These are phyloP conservation scores for Termitomyces sp. DNA, from an alignment of 768 basidiomycete genomes.

Conservation along the genomic window DNA sequence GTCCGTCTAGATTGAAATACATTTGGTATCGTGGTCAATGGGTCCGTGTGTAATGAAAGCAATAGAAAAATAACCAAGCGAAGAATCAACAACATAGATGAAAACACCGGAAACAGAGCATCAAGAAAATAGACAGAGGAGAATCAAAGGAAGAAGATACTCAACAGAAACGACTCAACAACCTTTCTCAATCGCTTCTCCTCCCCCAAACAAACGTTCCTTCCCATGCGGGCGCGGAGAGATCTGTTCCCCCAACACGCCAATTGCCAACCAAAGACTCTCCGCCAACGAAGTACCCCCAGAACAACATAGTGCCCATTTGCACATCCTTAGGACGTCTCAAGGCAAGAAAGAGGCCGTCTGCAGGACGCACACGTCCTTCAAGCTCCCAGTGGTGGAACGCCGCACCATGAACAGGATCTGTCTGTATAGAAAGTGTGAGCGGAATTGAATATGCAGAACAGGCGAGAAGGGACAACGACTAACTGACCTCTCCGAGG, in stretches of 20 bases:
- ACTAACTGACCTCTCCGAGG: conserved; percentile 44
- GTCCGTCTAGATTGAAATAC: not conserved
- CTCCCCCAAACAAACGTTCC: conserved; percentile 58
- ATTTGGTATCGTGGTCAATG: too few relatives aligned
- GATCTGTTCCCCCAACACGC: conserved; percentile 45
- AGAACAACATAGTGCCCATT: conserved; percentile 38
- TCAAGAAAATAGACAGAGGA: not conserved
- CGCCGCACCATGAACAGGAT: not conserved
- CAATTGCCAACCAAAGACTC: conserved; percentile 69
- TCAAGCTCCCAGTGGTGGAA: conserved; percentile 3
- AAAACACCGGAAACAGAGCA: not conserved
- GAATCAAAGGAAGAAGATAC: not conserved
- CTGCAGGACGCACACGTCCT: conserved; percentile 5
- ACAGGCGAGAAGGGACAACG: not conserved
- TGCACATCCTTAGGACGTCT: not conserved
- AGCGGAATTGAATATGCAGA: not conserved
- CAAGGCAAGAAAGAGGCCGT: conserved; percentile 2
- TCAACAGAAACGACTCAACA: not conserved
- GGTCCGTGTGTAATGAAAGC: not conserved
- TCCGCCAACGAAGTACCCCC: conserved; percentile 64
- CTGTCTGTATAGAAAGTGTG: conserved; percentile 1
- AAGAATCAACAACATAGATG: not conserved
- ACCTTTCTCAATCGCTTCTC: conserved; percentile 21
- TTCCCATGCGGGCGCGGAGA: conserved; percentile 48
- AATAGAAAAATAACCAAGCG: not conserved